Conservation (phyloP, 306 rosid genomes). For the Psophocarpus tetragonolobus region DNA sequence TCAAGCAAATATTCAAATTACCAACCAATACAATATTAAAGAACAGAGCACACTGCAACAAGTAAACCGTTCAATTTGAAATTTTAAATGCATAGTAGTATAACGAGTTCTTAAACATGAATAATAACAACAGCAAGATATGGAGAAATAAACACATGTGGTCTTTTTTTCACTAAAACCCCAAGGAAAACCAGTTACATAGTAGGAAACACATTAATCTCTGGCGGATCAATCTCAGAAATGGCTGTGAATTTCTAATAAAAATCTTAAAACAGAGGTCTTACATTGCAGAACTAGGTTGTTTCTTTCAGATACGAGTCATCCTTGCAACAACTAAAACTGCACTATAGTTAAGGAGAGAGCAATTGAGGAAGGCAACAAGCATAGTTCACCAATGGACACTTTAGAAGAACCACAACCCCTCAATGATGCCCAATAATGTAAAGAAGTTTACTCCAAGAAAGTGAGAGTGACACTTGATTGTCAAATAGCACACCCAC, state of each 20-base stretch:
- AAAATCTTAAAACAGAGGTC: conserved; percentile 32
- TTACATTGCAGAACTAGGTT: conserved; percentile 28
- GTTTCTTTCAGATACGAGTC: too few species aligned
- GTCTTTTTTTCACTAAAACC: conserved; percentile 36
- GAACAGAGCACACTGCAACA: background rate
- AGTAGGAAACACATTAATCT: conserved; percentile 37
- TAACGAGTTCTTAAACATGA: background rate
- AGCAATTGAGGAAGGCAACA: background rate
- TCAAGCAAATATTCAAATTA: background rate
- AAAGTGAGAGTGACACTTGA: too few species aligned
- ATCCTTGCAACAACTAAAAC: too few species aligned
- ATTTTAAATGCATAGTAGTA: background rate
- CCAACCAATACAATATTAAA: background rate
- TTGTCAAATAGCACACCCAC: too few species aligned
- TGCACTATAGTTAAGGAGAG: conserved; percentile 39
- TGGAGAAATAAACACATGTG: conserved; percentile 9
- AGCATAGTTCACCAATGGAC: background rate
- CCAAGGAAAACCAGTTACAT: conserved; percentile 39
- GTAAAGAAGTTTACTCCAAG: too few species aligned
- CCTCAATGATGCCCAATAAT: too few species aligned
- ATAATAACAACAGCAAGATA: background rate
- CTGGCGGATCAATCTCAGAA: conserved; percentile 35
- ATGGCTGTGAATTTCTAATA: conserved; percentile 36
- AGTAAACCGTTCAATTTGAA: background rate
- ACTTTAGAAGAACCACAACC: background rate